Evolutionary conservation across 176 grass and related monocot genomes (phyloP), one percentile per base, ranked within the genome.

Genomic region (Chloris gayana): DNA sequence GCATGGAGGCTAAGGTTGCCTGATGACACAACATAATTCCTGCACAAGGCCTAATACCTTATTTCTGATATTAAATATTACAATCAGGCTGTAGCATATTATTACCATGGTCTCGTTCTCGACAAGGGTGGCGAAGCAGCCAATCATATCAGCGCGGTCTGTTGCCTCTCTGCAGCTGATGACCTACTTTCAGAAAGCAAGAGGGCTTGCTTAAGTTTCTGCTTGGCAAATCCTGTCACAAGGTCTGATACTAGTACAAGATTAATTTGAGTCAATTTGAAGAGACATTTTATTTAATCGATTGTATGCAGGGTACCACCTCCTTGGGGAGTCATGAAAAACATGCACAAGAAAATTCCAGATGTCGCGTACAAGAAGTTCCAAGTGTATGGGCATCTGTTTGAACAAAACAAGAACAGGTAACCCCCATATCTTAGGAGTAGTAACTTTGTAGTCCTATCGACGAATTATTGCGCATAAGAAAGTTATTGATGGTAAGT

Each of bases 261-360:
- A 2, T 5, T 56, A 14, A 63, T 64, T 34, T 32, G 64, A 64
- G 45, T 38, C 9, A 1, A 75, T 4, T 46, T 86, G n/a, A 84
- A 27, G 6, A 56, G n/a, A 29, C 62, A 0, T 17, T 25, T 35
- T 88, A 12, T 50, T 81, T 56, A 56, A 80, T 70, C 39, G 41
- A 50, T n/a, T 85, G 46, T 42, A 85, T 45, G 34, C 67, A 98
- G 96, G 82, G 88, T 91, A 26, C 96, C 92, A 69, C 88, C 88
- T 46, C 45, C 92, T 45, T 98, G 92, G 96, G 96, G 92, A 59
- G 85, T 99, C 47, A 95, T 95, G 96, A 99, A 91, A 69, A 92
- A 93, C 59, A 91, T 99, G 84, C 88, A 91, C 56, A 93, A 89
- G 76, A 98, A 95, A 91, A 94, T 95, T 75, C 96, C 96, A 61